These are phyloP conservation scores for Fraxinus sp. DNA, from an alignment of 305 asterid genomes.

Conservation along the genomic window DNA sequence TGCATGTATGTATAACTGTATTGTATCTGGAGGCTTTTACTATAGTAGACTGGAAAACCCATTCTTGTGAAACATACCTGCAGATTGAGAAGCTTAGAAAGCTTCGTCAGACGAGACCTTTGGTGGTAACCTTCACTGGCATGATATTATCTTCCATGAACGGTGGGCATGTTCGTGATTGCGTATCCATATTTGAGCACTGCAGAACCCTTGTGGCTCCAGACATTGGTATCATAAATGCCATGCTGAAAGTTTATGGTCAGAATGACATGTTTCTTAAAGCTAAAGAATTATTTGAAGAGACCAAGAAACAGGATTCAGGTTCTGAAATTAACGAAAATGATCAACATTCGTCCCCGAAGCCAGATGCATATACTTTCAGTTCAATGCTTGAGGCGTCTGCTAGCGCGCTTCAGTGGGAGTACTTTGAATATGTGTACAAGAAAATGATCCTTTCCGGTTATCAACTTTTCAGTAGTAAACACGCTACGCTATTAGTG, in stretches of 20 bases:
- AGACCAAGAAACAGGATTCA: constrained; percentile 34
- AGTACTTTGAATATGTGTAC: constrained; percentile 78
- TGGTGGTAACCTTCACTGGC: constrained; percentile 79
- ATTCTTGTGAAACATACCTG: constrained; percentile 24
- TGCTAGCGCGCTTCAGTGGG: constrained; percentile 85
- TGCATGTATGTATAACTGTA: not conserved
- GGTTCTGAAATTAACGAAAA: constrained; percentile 27
- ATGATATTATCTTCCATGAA: constrained; percentile 79
- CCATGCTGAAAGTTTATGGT: constrained; percentile 76
- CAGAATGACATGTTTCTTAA: constrained; percentile 73
- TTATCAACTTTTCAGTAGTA: constrained; percentile 52
- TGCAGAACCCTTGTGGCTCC: constrained; percentile 50
- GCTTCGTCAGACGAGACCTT: constrained; percentile 54
- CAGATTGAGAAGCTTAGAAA: constrained; percentile 68
- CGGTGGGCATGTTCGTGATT: constrained; percentile 71
- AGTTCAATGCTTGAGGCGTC: constrained; percentile 81
- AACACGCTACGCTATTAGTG: constrained; percentile 52
- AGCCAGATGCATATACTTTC: constrained; percentile 66
- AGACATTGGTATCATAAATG: constrained; percentile 74
- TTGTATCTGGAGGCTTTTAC: constrained; percentile 14
- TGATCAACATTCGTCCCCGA: constrained; percentile 28
- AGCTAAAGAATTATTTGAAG: constrained; percentile 84
- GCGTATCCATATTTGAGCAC: constrained; percentile 65
- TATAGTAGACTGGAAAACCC: constrained; percentile 1
- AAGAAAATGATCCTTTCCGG: constrained; percentile 73